These are phyloP conservation scores for Kodamaea plutei DNA, from an alignment of 1,139 yeast genomes.

Conservation along the genomic window DNA sequence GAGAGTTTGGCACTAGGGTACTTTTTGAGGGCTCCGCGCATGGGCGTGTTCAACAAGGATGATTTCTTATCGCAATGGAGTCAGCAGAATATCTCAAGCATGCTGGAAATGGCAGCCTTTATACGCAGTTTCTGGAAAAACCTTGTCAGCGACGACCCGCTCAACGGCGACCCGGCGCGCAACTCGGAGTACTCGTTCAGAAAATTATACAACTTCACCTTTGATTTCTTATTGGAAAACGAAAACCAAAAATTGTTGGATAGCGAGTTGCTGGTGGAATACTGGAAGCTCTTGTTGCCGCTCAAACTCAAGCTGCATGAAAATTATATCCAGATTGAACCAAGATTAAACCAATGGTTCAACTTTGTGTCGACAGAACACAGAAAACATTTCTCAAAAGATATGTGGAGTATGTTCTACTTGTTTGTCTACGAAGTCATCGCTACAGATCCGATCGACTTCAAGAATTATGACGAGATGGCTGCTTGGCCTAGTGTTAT, in stretches of 20 bases:
- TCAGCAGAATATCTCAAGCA: constrained; percentile 25
- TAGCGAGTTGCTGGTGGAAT: constrained; percentile 63
- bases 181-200: constrained; percentile 42
- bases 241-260: constrained; percentile 54
- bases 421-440: constrained; percentile 56
- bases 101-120: constrained; percentile 49
- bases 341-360: constrained; percentile 49
- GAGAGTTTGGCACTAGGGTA: constrained; percentile 67
- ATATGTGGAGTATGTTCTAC: constrained; percentile 82
- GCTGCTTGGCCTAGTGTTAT: constrained; percentile 92
- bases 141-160: constrained; percentile 13
- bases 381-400: constrained; percentile 53
- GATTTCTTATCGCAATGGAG: constrained; percentile 59
- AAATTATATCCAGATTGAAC: constrained; percentile 7
- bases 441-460: constrained; percentile 41
- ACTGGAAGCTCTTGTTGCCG: constrained; percentile 68
- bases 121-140: constrained; percentile 38
- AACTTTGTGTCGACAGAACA: constrained; percentile 38
- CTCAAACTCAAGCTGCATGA: constrained; percentile 14
- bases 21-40: constrained; percentile 59
- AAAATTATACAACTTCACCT: constrained; percentile 65
- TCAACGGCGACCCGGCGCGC: no score
- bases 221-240: constrained; percentile 59
- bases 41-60: constrained; percentile 53
- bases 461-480: constrained; percentile 62